Conservation (phyloP, 345 rosid species). For the Syzygium jambos region DNA sequence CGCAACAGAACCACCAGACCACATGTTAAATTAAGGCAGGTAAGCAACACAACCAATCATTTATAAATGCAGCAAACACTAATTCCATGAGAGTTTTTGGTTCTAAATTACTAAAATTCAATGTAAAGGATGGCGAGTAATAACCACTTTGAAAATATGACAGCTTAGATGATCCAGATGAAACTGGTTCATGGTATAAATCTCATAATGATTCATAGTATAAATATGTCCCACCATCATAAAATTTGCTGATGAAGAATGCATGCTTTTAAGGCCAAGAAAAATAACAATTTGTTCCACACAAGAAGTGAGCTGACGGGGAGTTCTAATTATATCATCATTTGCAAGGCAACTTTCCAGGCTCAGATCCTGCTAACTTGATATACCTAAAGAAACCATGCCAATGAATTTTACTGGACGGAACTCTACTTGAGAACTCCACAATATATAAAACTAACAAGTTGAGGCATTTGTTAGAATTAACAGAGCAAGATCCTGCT, state of each 20-base stretch:
- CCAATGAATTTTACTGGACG: background rate
- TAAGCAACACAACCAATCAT: background rate
- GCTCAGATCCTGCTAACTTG: background rate
- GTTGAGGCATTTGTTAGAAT: background rate
- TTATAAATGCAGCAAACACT: background rate
- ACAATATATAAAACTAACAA: background rate
- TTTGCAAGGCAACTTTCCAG: background rate
- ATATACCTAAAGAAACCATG: background rate
- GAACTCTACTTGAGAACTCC: background rate
- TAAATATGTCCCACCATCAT: background rate
- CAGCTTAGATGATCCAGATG: background rate
- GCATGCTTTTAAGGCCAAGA: background rate
- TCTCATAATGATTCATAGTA: background rate
- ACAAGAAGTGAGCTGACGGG: background rate
- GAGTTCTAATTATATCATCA: background rate
- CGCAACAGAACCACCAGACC: background rate
- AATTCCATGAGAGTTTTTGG: background rate
- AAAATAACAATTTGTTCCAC: background rate
- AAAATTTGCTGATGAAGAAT: background rate
- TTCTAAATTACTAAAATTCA: background rate
- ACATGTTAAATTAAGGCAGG: background rate
- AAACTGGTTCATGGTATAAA: background rate
- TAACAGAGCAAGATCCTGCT: background rate
- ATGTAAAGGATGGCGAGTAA: background rate
- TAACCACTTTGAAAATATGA: background rate